Conservation (phyloP, 257 asterid genomes). For the Jaltomata sinuosa region DNA sequence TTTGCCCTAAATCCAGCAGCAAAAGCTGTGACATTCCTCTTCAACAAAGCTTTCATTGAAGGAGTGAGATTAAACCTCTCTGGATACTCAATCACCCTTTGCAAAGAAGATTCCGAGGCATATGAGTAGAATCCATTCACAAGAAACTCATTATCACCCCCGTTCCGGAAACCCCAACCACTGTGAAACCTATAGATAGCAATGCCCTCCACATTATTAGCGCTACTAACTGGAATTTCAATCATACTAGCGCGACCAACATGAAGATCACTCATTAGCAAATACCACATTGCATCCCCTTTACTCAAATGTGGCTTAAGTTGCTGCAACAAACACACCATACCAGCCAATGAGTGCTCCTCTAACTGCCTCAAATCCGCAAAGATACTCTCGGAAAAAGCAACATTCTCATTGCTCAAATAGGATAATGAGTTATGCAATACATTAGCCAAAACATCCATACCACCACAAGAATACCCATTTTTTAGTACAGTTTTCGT, state of each 20-base stretch:
- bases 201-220: too few species aligned
- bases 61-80: too few species aligned
- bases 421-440: conserved; percentile 60
- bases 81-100: conserved; percentile 59
- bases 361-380: too few species aligned
- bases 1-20: conserved; percentile 86
- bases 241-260: too few species aligned
- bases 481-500: conserved; percentile 61
- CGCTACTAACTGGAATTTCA: too few species aligned
- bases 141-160: conserved; percentile 39
- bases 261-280: too few species aligned
- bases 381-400: conserved; percentile 5
- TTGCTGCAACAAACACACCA: too few species aligned
- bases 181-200: conserved; percentile 70
- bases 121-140: conserved; percentile 39
- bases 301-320: too few species aligned
- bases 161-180: conserved; percentile 44
- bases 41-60: too few species aligned
- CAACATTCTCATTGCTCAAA: conserved; percentile 32
- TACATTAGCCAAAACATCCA: conserved; percentile 72
- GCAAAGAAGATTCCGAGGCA: conserved; percentile 52
- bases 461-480: conserved; percentile 73
- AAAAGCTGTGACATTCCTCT: conserved; percentile 44
- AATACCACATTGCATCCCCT: too few species aligned
- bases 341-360: too few species aligned